Evolutionary conservation across 805 yeast genomes (phyloP), one percentile per base, ranked within the genome.

Genomic region (Saturnispora kantuleensis): DNA sequence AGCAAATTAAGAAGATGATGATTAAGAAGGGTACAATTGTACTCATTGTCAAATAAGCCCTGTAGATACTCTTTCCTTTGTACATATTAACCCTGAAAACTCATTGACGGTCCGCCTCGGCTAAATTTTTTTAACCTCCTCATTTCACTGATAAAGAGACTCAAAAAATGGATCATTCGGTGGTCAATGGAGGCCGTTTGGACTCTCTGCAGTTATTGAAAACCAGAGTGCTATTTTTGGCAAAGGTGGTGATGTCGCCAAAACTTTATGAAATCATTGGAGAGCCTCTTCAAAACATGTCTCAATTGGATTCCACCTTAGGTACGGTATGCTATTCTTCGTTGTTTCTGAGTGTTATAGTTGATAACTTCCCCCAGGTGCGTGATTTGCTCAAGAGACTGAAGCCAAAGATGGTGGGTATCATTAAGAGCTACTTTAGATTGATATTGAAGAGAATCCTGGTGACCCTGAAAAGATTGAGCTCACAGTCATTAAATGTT

Each of bases 1-100:
- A 70, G 44, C 52, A 50, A 0, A 64, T 81, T 38, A 71, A 68
- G 45, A 80, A 75, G 53, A 55, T 79, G 40, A 79, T 86, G 17
- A 58, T 71, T 42, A 83, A 80, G 49, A 51, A 48, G 26, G 48
- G 47, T 13, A 48, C 62, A 1, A 36, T 61, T 35, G 57, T 60
- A 16, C 52, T 60, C 36, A 53, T 60, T 30, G 50, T 47, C 33
- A 45, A 49, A 44, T 50, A 31, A 35, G 26, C 26, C 26, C 26
- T 21, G 26, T 21, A 21, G 5, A 21, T 21, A 21, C 8, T 21
- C 26, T 21, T 21, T 21, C 26, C 3, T 21, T 21, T 21, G 26
- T 21, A 21, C 26, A 21, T 21, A 21, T 21, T 21, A 21, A 21
- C 26, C 6, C 26, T 5, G 26, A 21, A 21, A 21, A 21, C 8